A percentile compares a stretch with the other conserved stretches of the same genome.
phyloP scores from a whole-genome alignment of 257 asterid species.

The Solanum sejunctum region DNA sequence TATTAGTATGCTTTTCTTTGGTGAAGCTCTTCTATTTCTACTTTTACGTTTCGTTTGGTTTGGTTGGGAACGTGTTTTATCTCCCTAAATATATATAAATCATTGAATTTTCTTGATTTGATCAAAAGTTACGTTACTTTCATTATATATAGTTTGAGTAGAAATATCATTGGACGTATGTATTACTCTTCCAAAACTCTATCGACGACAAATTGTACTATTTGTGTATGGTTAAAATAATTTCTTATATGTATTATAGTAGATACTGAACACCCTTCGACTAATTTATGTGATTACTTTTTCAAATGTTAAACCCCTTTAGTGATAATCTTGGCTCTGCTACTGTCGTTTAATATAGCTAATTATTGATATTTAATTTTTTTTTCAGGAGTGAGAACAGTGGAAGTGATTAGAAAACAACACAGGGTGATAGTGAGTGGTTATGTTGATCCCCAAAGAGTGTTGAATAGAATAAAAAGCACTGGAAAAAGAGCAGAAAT shows the following conservation, averaged over 20 bases:
- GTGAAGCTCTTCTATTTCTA: neutral
- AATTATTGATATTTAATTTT: neutral
- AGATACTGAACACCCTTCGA: no score
- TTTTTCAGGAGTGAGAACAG: constrained; percentile 49
- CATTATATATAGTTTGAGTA: no score
- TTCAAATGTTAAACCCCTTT: no score
- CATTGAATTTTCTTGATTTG: neutral
- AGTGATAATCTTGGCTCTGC: neutral
- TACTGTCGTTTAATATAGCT: neutral
- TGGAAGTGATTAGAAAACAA: constrained; percentile 60
- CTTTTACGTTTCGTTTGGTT: neutral
- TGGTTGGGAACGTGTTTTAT: no score
- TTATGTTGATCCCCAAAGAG: constrained; percentile 51
- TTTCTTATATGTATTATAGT: no score
- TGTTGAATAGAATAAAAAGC: constrained; percentile 49
- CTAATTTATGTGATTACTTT: no score
- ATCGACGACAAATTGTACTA: no score
- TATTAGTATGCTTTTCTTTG: neutral
- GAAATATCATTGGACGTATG: neutral
- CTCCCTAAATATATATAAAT: neutral
- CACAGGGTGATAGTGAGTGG: constrained; percentile 68
- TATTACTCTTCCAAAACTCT: neutral
- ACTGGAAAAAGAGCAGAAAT: constrained; percentile 81
- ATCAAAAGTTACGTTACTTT: neutral
- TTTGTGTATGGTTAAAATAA: no score